phyloP scores from a whole-genome alignment of 768 basidiomycete species.

The Leccinum barrowsii region DNA sequence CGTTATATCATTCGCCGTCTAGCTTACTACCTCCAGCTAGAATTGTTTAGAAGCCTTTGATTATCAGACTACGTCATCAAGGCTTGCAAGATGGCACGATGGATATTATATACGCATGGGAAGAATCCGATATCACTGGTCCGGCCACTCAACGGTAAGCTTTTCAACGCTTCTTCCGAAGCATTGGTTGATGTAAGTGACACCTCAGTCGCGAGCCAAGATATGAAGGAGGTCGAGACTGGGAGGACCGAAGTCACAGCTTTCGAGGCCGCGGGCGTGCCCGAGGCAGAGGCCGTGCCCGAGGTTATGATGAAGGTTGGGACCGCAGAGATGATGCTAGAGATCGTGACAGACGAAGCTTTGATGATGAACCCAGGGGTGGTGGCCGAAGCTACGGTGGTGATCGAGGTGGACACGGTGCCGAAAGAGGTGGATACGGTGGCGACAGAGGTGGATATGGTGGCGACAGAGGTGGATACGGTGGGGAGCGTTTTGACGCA shows the following conservation, averaged over 20 bases:
- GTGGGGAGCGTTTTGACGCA: slow-evolving; percentile 43
- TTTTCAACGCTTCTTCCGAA: neutral
- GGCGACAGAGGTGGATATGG: slow-evolving; percentile 42
- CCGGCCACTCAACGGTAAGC: slow-evolving; percentile 42
- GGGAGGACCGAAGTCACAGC: slow-evolving; percentile 41
- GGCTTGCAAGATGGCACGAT: slow-evolving; percentile 81
- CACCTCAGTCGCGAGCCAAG: slow-evolving; percentile 27
- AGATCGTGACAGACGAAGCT: slow-evolving; percentile 34
- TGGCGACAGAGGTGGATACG: slow-evolving; percentile 39
- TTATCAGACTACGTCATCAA: slow-evolving; percentile 62
- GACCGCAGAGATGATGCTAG: slow-evolving; percentile 44
- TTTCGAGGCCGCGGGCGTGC: slow-evolving; percentile 42
- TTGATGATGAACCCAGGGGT: slow-evolving; percentile 36
- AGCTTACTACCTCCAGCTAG: slow-evolving; percentile 34
- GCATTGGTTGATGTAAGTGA: slow-evolving; percentile 3
- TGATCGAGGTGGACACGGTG: slow-evolving; percentile 36
- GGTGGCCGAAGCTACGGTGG: slow-evolving; percentile 36
- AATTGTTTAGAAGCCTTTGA: slow-evolving; percentile 80
- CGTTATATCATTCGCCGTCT: neutral
- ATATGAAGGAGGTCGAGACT: slow-evolving; percentile 44
- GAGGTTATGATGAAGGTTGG: slow-evolving; percentile 37
- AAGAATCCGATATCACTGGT: slow-evolving; percentile 53
- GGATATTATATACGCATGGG: slow-evolving; percentile 87
- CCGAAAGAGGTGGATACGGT: slow-evolving; percentile 41
- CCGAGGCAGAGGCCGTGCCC: slow-evolving; percentile 40